Conservation (phyloP, 2,329 filamentous ascomycete genomes). For the Aspergillus floridensis region DNA sequence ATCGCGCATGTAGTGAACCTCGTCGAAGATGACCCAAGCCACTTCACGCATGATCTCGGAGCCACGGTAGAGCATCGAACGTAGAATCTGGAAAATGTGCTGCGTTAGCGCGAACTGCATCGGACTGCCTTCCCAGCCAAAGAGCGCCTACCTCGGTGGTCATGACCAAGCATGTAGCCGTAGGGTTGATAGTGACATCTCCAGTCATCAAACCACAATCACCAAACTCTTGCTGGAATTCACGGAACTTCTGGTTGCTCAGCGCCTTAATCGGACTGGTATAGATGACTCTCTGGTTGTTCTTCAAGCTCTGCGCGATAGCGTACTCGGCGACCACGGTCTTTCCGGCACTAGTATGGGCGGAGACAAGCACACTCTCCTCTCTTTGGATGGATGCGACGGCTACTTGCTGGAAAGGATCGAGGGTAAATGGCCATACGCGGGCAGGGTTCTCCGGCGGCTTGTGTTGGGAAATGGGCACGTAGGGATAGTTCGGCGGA, state of each 20-base stretch:
- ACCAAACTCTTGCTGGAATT: constrained; percentile 92
- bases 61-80: constrained; percentile 96
- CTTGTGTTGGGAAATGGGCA: constrained; percentile 93
- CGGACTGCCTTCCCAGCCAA: background rate
- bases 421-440: constrained; percentile 83
- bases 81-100: constrained; percentile 64
- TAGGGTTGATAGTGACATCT: constrained; percentile 98
- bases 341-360: constrained; percentile 96
- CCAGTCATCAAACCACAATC: constrained; percentile 98
- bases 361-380: constrained; percentile 94
- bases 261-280: constrained; percentile 98
- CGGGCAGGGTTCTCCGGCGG: constrained; percentile 82
- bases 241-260: constrained; percentile 97
- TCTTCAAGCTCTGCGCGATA: constrained; percentile 93
- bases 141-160: constrained; percentile 68
- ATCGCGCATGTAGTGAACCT: constrained; percentile 98
- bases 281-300: constrained; percentile 98
- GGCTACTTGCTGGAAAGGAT: constrained; percentile 94
- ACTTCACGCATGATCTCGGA: constrained; percentile 99
- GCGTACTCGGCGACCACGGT: constrained; percentile 98
- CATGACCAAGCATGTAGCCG: constrained; percentile 97
- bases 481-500: constrained; percentile 88
- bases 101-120: background rate
- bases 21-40: constrained; percentile 96
- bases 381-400: constrained; percentile 93